Percentiles rank a stretch among this genome's conserved stretches.
These are phyloP conservation scores for Penicillium tannophilum DNA, from an alignment of 495 filamentous ascomycete species.

Conservation along the genomic window DNA sequence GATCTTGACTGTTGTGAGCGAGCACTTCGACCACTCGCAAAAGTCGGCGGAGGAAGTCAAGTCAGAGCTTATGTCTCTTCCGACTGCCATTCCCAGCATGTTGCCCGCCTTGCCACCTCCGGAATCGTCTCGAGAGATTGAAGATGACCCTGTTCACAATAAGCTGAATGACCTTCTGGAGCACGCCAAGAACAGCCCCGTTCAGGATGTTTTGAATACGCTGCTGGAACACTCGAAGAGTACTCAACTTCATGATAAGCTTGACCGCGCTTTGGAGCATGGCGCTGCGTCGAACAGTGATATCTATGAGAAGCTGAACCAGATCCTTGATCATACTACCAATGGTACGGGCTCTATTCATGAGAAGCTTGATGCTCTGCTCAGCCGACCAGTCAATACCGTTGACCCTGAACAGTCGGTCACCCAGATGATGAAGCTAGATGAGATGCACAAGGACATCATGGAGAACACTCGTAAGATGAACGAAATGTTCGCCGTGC, in stretches of 20 bases:
- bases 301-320: conserved; percentile 46
- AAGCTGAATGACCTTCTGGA: conserved; percentile 86
- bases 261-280: conserved; percentile 62
- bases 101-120: conserved; percentile 52
- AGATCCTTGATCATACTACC: conserved; percentile 64
- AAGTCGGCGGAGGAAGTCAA: conserved; percentile 53
- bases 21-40: conserved; percentile 74
- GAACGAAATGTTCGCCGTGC: conserved; percentile 78
- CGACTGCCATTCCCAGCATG: conserved; percentile 50
- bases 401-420: conserved; percentile 45
- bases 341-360: conserved; percentile 68
- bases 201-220: conserved; percentile 81
- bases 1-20: conserved; percentile 74
- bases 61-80: conserved; percentile 53
- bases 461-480: conserved; percentile 83
- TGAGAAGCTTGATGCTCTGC: conserved; percentile 57
- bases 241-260: conserved; percentile 44
- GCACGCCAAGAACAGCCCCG: conserved; percentile 51
- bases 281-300: conserved; percentile 43
- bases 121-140: conserved; percentile 55
- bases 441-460: conserved; percentile 88
- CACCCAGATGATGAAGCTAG: conserved; percentile 72
- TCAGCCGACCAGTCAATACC: conserved; percentile 30
- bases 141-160: conserved; percentile 71
- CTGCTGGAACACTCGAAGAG: conserved; percentile 64